These are phyloP conservation scores for Bremia lactucae DNA, from an alignment of 352 stramenopile genomes.

Conservation along the genomic window DNA sequence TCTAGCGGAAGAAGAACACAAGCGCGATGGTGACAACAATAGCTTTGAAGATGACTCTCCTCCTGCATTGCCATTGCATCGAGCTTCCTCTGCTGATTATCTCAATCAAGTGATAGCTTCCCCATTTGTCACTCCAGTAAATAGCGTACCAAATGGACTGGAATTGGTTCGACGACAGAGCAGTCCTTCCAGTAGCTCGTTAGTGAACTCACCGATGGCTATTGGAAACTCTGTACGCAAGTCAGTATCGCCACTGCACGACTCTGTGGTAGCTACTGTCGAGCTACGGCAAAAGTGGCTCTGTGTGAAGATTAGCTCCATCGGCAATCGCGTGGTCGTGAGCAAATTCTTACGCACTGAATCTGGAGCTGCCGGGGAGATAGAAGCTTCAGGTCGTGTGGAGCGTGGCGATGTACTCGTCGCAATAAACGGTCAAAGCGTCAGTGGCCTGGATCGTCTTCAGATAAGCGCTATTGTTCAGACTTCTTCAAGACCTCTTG, in stretches of 20 bases:
- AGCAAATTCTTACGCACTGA: conserved; percentile 61
- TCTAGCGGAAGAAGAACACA: conserved; percentile 38
- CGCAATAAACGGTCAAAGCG: conserved; percentile 49
- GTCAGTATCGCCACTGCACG: conserved; percentile 7
- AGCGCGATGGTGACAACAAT: conserved; percentile 21
- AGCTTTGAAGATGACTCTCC: conserved; percentile 12
- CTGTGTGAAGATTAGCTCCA: conserved; percentile 67
- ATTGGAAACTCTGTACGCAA: conserved; percentile 14
- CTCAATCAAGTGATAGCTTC: conserved; percentile 11
- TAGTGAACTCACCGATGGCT: conserved; percentile 3
- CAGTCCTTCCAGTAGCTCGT: conserved; percentile 8
- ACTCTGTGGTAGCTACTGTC: conserved; percentile 19
- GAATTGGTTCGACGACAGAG: conserved; percentile 12
- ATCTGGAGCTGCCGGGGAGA: conserved; percentile 48
- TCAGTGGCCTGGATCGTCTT: conserved; percentile 47
- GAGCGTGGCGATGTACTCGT: conserved; percentile 51
- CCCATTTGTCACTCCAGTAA: conserved; percentile 4
- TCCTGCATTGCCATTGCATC: conserved; percentile 15
- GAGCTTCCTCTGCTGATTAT: conserved; percentile 19
- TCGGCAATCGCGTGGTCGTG: conserved; percentile 55
- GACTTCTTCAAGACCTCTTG: conserved; percentile 37
- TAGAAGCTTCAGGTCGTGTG: conserved; percentile 52
- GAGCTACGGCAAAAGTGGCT: conserved; percentile 62
- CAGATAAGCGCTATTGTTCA: conserved; percentile 54
- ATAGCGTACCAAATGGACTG: conserved; percentile 3